These are phyloP conservation scores for Coffea humblotiana DNA, from an alignment of 305 asterid species.

Conservation along the genomic window DNA sequence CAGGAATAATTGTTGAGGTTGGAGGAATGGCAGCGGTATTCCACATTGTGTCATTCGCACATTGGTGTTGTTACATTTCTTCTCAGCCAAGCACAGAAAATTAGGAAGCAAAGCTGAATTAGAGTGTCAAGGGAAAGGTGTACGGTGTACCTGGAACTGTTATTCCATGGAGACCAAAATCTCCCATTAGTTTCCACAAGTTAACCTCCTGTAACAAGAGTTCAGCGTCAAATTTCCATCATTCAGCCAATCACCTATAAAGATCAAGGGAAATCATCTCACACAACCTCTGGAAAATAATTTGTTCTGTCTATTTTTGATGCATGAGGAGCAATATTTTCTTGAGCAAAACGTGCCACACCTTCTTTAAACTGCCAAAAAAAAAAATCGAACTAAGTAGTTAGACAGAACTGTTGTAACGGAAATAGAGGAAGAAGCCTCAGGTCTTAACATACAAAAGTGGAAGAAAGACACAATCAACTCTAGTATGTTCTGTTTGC, in stretches of 20 bases:
- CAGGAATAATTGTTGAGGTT: background rate
- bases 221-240: constrained; percentile 9
- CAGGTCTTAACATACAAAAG: background rate
- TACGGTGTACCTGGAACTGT: constrained; percentile 88
- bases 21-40: background rate
- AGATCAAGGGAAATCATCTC: constrained; percentile 15
- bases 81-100: background rate
- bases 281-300: constrained; percentile 70
- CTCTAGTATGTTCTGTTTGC: background rate
- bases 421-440: background rate
- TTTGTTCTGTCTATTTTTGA: constrained; percentile 78
- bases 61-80: background rate
- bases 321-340: constrained; percentile 88
- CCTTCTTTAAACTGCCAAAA: constrained; percentile 85
- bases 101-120: constrained; percentile 21
- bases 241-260: constrained; percentile 1
- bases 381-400: background rate
- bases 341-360: constrained; percentile 89
- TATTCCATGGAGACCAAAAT: constrained; percentile 90
- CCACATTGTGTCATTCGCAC: background rate
- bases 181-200: constrained; percentile 96
- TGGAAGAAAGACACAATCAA: background rate
- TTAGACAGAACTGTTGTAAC: constrained; percentile 2
- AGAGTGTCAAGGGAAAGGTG: constrained; percentile 8
- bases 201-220: constrained; percentile 64